These are phyloP conservation scores for Paratrypanosoma confusum DNA, from an alignment of 208 protist genomes.

Conservation along the genomic window DNA sequence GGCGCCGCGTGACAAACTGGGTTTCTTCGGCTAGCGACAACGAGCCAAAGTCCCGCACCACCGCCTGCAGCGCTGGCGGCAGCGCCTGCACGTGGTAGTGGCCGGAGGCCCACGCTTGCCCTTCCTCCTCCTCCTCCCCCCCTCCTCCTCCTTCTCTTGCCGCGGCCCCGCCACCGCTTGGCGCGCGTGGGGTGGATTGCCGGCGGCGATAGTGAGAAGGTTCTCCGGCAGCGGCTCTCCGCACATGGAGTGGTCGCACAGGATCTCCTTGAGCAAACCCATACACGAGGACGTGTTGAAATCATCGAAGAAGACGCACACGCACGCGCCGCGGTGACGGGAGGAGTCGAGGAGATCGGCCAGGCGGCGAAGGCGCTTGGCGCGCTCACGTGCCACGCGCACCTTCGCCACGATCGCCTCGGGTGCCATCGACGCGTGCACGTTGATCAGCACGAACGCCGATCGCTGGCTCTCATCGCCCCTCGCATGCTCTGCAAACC, in stretches of 20 bases:
- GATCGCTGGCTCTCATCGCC: not conserved
- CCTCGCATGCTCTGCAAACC: not conserved
- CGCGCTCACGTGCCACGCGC: too few species aligned
- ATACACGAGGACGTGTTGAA: constrained; percentile 4
- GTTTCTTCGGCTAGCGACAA: too few species aligned
- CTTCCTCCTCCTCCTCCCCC: too few species aligned
- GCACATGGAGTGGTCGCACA: constrained; percentile 1
- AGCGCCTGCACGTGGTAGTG: too few species aligned
- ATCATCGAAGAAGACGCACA: constrained; percentile 5
- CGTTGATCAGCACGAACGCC: constrained; percentile 2
- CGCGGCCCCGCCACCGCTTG: too few species aligned
- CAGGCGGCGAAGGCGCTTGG: too few species aligned
- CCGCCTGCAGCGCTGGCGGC: too few species aligned
- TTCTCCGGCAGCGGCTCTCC: not conserved
- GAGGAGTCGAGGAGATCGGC: not conserved
- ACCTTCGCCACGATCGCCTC: not conserved
- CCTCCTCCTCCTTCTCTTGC: too few species aligned
- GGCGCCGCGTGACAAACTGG: too few species aligned
- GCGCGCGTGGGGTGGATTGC: constrained; percentile 1
- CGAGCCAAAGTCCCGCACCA: too few species aligned
- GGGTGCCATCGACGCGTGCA: constrained; percentile 1
- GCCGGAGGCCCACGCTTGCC: too few species aligned
- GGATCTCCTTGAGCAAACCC: constrained; percentile 4
- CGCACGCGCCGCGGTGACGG: not conserved
- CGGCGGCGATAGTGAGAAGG: constrained; percentile 1